Evolutionary conservation across 257 asterid species (phyloP).

Genomic region (Salvia rosmarinus): DNA sequence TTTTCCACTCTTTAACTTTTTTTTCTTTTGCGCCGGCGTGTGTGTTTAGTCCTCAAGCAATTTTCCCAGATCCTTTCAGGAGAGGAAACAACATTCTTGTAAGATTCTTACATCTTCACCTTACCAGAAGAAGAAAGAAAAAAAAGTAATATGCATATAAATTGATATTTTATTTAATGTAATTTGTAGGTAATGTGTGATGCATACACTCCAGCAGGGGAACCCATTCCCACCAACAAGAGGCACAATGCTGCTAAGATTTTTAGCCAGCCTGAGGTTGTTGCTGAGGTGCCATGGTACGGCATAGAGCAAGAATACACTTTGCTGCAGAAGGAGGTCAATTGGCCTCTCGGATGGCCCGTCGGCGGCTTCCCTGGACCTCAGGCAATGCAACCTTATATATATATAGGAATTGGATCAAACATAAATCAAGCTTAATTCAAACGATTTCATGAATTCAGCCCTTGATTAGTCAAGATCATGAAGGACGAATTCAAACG

Average conservation of each 20-base stretch:
- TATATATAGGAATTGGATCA: no score
- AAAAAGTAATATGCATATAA: not conserved
- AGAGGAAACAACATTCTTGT: constrained; percentile 58
- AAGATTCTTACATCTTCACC: constrained; percentile 15
- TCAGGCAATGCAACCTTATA: no score
- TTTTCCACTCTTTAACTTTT: not conserved
- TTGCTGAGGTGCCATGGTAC: constrained; percentile 58
- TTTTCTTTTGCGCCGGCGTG: not conserved
- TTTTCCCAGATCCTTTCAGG: constrained; percentile 65
- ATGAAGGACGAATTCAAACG: no score
- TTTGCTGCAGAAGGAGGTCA: constrained; percentile 57
- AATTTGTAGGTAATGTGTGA: constrained; percentile 55
- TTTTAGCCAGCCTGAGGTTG: constrained; percentile 51
- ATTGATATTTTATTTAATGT: not conserved
- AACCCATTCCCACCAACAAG: constrained; percentile 67
- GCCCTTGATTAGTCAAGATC: no score
- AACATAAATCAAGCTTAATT: no score
- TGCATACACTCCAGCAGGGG: constrained; percentile 56
- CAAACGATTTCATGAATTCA: no score
- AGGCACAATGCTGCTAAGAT: constrained; percentile 50
- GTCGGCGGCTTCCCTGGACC: constrained; percentile 83
- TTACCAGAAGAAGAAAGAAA: not conserved
- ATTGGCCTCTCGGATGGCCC: constrained; percentile 90
- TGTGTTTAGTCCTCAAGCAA: constrained; percentile 55
- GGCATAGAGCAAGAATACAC: constrained; percentile 88